Conservation (phyloP, 768 basidiomycete genomes). For the Lyophyllum semitale region DNA sequence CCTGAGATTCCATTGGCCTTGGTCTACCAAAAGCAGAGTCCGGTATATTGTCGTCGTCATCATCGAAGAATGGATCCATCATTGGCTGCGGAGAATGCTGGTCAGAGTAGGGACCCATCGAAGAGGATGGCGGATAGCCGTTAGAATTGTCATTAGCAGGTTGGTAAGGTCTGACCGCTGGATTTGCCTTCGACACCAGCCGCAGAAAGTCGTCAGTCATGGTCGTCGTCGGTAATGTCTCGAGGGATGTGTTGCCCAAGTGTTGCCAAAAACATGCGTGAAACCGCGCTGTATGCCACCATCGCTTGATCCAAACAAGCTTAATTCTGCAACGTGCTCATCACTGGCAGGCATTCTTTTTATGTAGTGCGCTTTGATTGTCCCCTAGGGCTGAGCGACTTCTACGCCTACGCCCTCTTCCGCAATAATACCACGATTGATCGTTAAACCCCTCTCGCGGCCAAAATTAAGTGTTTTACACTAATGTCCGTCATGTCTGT, state of each 20-base stretch:
- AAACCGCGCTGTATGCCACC: slow-evolving; percentile 13
- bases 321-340: neutral
- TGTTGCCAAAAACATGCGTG: slow-evolving; percentile 13
- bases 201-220: slow-evolving; percentile 78
- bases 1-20: slow-evolving; percentile 51
- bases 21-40: slow-evolving; percentile 68
- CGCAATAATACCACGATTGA: too few species aligned
- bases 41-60: slow-evolving; percentile 72
- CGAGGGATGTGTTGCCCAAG: slow-evolving; percentile 11
- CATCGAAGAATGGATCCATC: slow-evolving; percentile 89
- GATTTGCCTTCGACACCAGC: slow-evolving; percentile 73
- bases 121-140: slow-evolving; percentile 61
- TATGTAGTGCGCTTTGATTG: too few species aligned
- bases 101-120: slow-evolving; percentile 40
- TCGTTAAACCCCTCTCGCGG: too few species aligned
- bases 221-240: slow-evolving; percentile 12
- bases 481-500: too few species aligned
- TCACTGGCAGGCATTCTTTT: too few species aligned
- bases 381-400: too few species aligned
- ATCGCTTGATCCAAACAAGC: slow-evolving; percentile 14
- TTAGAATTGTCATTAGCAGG: slow-evolving; percentile 56
- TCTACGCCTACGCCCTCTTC: too few species aligned
- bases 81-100: slow-evolving; percentile 44
- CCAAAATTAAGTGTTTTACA: too few species aligned
- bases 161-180: slow-evolving; percentile 54